A percentile compares a stretch with the other conserved stretches of the same genome.
phyloP scores from a whole-genome alignment of 768 basidiomycete genomes.

The Calocybe cyanea region DNA sequence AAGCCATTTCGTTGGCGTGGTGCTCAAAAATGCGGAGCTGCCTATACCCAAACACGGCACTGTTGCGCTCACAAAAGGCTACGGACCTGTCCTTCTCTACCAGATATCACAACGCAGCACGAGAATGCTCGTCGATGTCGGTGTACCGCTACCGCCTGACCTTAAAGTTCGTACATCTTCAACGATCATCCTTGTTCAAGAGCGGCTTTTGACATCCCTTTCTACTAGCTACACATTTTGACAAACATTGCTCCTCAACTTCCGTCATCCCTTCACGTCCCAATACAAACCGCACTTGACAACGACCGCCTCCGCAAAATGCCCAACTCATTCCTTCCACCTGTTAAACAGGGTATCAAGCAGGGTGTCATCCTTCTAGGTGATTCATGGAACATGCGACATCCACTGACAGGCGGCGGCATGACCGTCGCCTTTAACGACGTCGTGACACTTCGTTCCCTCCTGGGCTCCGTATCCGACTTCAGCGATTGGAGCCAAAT shows the following conservation, averaged over 20 bases:
- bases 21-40: constrained; percentile 72
- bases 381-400: constrained; percentile 99
- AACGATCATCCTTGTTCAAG: too few species aligned
- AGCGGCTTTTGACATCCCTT: not conserved
- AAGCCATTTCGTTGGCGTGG: constrained; percentile 81
- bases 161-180: constrained; percentile 52
- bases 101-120: constrained; percentile 89
- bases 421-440: constrained; percentile 97
- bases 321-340: constrained; percentile 93
- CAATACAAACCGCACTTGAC: constrained; percentile 68
- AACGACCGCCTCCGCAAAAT: constrained; percentile 81
- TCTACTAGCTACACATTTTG: constrained; percentile 60
- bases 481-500: constrained; percentile 50
- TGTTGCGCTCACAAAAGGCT: constrained; percentile 73
- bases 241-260: constrained; percentile 76
- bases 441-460: constrained; percentile 64
- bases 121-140: constrained; percentile 90
- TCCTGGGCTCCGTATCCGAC: constrained; percentile 47
- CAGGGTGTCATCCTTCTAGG: constrained; percentile 83
- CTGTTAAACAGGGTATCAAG: constrained; percentile 66
- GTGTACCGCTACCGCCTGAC: constrained; percentile 76
- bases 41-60: constrained; percentile 81
- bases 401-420: constrained; percentile 95
- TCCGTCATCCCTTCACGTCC: constrained; percentile 62
- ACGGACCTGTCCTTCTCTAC: constrained; percentile 89